Percentiles rank a stretch among this genome's conserved stretches.
phyloP scores from a whole-genome alignment of 2,329 filamentous ascomycete species.

The Pseudonectria buxi region DNA sequence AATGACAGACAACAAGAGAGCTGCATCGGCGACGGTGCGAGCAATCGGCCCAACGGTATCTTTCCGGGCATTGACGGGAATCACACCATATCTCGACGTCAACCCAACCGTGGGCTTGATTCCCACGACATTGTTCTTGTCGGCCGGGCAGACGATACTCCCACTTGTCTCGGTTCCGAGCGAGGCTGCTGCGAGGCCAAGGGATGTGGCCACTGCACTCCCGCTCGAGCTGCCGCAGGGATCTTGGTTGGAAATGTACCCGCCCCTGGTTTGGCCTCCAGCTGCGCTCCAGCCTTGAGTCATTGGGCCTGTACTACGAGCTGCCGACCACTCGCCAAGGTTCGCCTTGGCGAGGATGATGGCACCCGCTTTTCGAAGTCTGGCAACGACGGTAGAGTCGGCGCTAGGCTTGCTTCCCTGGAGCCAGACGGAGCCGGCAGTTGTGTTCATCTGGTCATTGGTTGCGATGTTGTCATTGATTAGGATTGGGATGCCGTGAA shows the following conservation, averaged over 20 bases:
- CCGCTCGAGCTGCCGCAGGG: slow-evolving; percentile 56
- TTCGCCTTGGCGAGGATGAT: slow-evolving; percentile 60
- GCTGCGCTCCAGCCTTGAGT: slow-evolving; percentile 58
- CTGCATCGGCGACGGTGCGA: slow-evolving; percentile 58
- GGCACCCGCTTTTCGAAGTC: slow-evolving; percentile 52
- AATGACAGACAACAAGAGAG: no score
- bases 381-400: slow-evolving; percentile 53
- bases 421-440: slow-evolving; percentile 56
- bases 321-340: slow-evolving; percentile 58
- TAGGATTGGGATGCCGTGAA: slow-evolving; percentile 59
- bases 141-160: slow-evolving; percentile 55
- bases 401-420: slow-evolving; percentile 43
- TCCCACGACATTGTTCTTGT: slow-evolving; percentile 55
- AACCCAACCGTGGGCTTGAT: slow-evolving; percentile 64
- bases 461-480: slow-evolving; percentile 65
- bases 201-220: slow-evolving; percentile 50
- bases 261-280: slow-evolving; percentile 54
- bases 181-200: slow-evolving; percentile 52
- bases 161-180: slow-evolving; percentile 52
- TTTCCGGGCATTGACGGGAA: slow-evolving; percentile 58
- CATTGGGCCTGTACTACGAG: no score
- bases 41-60: slow-evolving; percentile 62
- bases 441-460: slow-evolving; percentile 55
- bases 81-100: slow-evolving; percentile 54
- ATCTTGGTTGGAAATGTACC: slow-evolving; percentile 55